Conservation (phyloP, 2,329 filamentous ascomycete genomes). For the Microdochium paspali region DNA sequence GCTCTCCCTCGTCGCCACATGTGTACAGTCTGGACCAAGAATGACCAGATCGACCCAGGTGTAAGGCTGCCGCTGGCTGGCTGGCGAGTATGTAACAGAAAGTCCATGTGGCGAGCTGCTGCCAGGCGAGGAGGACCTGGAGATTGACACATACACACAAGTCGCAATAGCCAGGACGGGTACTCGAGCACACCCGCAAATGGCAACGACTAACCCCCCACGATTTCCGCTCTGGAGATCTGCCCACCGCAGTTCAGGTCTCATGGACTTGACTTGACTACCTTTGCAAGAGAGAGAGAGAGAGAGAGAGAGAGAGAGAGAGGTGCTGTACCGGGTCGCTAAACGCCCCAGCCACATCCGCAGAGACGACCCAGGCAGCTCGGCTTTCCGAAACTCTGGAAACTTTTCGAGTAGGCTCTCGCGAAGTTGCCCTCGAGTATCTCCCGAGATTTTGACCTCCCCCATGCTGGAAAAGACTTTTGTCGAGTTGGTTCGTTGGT, state of each 20-base stretch:
- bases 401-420: constrained; percentile 8
- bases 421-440: neutral
- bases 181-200: constrained; percentile 9
- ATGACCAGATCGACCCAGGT: neutral
- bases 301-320: too few species aligned
- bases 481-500: neutral
- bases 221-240: too few species aligned
- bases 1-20: too few species aligned
- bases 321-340: neutral
- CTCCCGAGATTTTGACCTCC: neutral
- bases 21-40: neutral
- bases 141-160: constrained; percentile 16
- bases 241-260: neutral
- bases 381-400: constrained; percentile 11
- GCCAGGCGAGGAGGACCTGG: constrained; percentile 12
- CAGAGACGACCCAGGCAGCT: constrained; percentile 8
- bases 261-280: neutral
- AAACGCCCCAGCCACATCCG: neutral
- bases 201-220: too few species aligned
- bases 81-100: neutral
- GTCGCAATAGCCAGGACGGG: constrained; percentile 8
- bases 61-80: neutral
- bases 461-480: neutral
- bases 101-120: constrained; percentile 9
- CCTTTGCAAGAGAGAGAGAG: too few species aligned